Base-by-base conservation (phyloP, 768 basidiomycete species). In the Lepiota venenata region DNA sequence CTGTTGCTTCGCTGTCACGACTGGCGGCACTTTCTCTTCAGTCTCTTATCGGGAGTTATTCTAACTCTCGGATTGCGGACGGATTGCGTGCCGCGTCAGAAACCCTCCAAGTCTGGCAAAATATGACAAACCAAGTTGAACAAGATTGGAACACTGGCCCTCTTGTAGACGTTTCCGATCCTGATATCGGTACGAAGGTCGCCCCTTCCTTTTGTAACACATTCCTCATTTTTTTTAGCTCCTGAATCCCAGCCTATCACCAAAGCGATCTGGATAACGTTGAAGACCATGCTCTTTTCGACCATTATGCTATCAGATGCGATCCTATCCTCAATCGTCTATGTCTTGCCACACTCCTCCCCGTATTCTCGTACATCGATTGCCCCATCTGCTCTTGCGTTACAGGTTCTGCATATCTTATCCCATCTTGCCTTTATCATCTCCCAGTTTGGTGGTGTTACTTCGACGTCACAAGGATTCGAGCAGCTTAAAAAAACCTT, bases 271-370 rank as follows among this genome's bases (percentile, higher is more conserved):
- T 93, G 90, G 91, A 70, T 71, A 2, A 74, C 79, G 21, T 74
- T 91, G 61, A 93, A 91, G 67, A 88, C 85, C 0, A 64, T 90
- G 0, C 71, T 93, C n/a, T 93, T 93, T 67, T 78, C 81, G 22
- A 80, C 69, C 2, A 73, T 91, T 41, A 85, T 91, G 84, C 66
- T 92, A 18, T 69, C 80, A 3, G 85, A 91, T 56, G 75, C 82
- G 5, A 71, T 81, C 8, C 74, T 92, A 18, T 76, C 77, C 7
- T 68, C 80, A 1, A 67, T 80, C 4, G 68, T 84, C 21, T 89
- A 79, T 62, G 63, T 80, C 20, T 72, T 78, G 8, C 77, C 82
- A 35, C 41, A 36, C 4, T 47, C 52, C 29, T 9, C 25, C 3
- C 38, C 15, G 55, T 63, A 2, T 59, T 61, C 35, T 70, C 63